These are phyloP conservation scores for Penicillium roqueforti DNA, from an alignment of 495 filamentous ascomycete species.

Conservation along the genomic window DNA sequence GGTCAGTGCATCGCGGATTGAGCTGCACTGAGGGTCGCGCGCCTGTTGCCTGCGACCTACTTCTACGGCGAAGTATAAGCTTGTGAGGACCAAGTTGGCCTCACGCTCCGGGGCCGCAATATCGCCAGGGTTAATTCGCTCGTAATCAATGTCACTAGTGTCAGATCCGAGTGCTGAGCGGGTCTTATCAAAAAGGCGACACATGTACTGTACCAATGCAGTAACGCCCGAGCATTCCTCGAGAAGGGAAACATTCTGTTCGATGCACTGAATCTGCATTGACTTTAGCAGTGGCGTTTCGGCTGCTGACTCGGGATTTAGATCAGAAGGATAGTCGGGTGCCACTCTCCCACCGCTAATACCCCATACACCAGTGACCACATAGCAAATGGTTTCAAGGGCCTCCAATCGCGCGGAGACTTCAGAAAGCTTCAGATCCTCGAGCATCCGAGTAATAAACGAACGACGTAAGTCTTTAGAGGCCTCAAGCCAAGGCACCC, in stretches of 20 bases:
- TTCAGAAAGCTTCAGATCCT: conserved; percentile 46
- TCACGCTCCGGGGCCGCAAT: conserved; percentile 43
- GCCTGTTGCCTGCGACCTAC: conserved; percentile 50
- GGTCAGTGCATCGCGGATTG: conserved; percentile 37
- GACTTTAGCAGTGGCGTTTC: conserved; percentile 45
- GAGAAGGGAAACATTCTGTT: conserved; percentile 56
- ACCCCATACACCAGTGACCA: conserved; percentile 73
- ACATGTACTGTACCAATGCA: conserved; percentile 57
- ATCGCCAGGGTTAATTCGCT: conserved; percentile 29
- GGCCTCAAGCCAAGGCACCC: conserved; percentile 50
- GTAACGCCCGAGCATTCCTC: conserved; percentile 56
- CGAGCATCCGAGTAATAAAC: conserved; percentile 42
- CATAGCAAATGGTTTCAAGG: conserved; percentile 72
- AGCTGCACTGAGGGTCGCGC: conserved; percentile 19
- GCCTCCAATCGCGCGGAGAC: conserved; percentile 53
- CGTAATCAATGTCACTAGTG: conserved; percentile 31
- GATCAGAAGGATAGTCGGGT: conserved; percentile 26
- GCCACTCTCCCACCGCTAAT: conserved; percentile 56
- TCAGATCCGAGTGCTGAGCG: conserved; percentile 25
- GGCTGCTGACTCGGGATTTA: conserved; percentile 23
- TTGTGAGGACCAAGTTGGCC: conserved; percentile 52
- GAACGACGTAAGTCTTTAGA: conserved; percentile 38
- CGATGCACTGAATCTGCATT: conserved; percentile 67
- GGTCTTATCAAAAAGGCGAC: conserved; percentile 52
- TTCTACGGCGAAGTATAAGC: conserved; percentile 70